phyloP scores from a whole-genome alignment of 768 basidiomycete genomes.

The Amyloporia xantha region DNA sequence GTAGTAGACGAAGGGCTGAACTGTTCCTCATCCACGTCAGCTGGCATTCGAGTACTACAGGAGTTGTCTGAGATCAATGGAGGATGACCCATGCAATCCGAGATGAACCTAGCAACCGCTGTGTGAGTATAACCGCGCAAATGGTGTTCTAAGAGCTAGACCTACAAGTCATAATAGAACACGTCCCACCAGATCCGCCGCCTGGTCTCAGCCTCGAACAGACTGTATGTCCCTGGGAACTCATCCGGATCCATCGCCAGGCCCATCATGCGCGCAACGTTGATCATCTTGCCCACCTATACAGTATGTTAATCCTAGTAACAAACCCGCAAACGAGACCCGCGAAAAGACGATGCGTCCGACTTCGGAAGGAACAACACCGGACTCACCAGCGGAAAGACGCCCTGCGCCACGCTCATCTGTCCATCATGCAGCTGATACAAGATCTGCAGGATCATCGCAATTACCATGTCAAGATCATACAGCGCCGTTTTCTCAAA shows the following conservation, averaged over 20 bases:
- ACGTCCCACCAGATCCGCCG: conserved; percentile 75
- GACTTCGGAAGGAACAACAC: not conserved
- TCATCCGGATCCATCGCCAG: conserved; percentile 55
- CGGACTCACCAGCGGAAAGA: conserved; percentile 40
- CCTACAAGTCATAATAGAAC: conserved; percentile 71
- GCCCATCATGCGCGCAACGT: conserved; percentile 57
- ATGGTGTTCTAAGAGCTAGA: conserved; percentile 12
- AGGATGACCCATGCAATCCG: conserved; percentile 60
- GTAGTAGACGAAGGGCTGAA: conserved; percentile 42
- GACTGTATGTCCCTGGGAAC: conserved; percentile 36
- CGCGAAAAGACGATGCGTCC: too few relatives aligned
- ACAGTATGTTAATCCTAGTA: too few relatives aligned
- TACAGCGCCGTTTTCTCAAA: conserved; percentile 38
- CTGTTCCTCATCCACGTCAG: conserved; percentile 48
- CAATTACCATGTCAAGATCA: conserved; percentile 51
- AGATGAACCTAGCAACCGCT: conserved; percentile 52
- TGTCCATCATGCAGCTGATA: conserved; percentile 47
- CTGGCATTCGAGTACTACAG: conserved; percentile 51
- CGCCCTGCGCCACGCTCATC: conserved; percentile 33
- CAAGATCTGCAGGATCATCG: conserved; percentile 52
- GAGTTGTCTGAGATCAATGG: conserved; percentile 50
- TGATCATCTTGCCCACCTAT: conserved; percentile 66
- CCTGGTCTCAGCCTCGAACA: conserved; percentile 47
- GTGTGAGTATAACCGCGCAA: not conserved
- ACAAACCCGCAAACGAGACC: not conserved